Base-by-base conservation (phyloP, 768 basidiomycete species). In the Gloeopeniophorella convolvens region DNA sequence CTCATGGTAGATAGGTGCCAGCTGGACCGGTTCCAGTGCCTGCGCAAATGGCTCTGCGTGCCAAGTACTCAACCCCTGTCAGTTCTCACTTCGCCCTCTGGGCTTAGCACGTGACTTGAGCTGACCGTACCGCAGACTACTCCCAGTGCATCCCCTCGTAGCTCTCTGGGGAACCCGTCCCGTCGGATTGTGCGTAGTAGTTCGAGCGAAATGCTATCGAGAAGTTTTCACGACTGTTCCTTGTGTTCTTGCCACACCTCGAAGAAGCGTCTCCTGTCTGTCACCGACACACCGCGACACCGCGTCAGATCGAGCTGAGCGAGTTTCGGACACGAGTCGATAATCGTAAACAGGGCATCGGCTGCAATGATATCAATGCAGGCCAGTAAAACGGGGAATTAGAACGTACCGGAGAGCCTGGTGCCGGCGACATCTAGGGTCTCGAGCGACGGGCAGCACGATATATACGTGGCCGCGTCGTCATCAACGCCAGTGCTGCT, bases 401-500 rank as follows among this genome's bases (percentile, higher is more conserved):
- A 18, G 46, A 10, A 48, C 79, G 13, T 54, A 85, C 84, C 68
- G 1, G 79, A 78, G 43, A 87, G 60, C 62, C 73, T 79, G 0
- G 84, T 85, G 7, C 77, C 73, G 0, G 74, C 76, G 15, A 83
- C 65, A 42, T 74, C 76, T 26, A 87, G 66, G 2, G 66, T 68
- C 23, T 61, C 62, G 30, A 87, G 71, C 3, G 62, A 60, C 4
- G 62, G 56, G 60, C 85, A 87, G 16, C 70, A 60, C 8, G 78
- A 68, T 32, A 87, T 70, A 57, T 69, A 84, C 2, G 62, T 65
- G 1, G 73, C 71, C 5, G 78, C 76, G 2, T 70, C 68, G 48
- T 86, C 83, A 42, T 80, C 81, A 15, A 87, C 70, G 2, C 71
- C 65, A 0, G 83, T 85, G 54, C 80, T 77, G 59, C 78, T 83